Evolutionary conservation across 179 eudicot species (phyloP).

Genomic region (Beta corolliflora): DNA sequence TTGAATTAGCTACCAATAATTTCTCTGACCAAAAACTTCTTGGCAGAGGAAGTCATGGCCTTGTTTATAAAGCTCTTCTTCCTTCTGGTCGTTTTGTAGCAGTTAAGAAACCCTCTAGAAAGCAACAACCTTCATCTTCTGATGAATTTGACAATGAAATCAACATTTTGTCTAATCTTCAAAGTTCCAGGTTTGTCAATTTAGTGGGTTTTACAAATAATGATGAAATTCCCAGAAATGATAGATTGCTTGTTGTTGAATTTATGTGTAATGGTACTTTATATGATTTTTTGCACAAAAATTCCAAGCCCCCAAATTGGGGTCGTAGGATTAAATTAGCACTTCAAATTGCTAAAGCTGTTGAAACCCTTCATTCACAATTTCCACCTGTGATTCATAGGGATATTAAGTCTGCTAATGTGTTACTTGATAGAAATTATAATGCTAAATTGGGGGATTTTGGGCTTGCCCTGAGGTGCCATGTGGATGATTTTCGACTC

Average conservation of each 20-base stretch:
- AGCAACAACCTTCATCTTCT: conserved; percentile 18
- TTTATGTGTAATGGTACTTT: conserved; percentile 88
- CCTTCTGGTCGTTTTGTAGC: conserved; percentile 72
- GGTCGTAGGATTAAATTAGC: conserved; percentile 66
- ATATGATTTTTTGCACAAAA: conserved; percentile 66
- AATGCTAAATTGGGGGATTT: conserved; percentile 87
- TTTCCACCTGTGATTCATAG: conserved; percentile 84
- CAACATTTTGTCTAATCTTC: conserved; percentile 57
- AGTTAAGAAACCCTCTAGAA: conserved; percentile 68
- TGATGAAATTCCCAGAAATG: conserved; percentile 21
- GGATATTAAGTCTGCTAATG: conserved; percentile 89
- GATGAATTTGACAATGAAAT: conserved; percentile 82
- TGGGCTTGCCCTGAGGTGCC: conserved; percentile 73
- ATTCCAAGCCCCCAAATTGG: conserved; percentile 62
- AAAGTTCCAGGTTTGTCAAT: conserved; percentile 77
- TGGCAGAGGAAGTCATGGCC: conserved; percentile 91
- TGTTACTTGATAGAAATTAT: conserved; percentile 59
- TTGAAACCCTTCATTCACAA: conserved; percentile 62
- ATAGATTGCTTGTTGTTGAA: conserved; percentile 77
- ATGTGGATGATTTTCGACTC: conserved; percentile 56
- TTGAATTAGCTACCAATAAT: conserved; percentile 66
- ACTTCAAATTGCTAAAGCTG: conserved; percentile 63
- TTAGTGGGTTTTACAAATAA: conserved; percentile 52
- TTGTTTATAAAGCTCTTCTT: conserved; percentile 81
- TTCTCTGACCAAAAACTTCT: conserved; percentile 74